Conservation (phyloP, 352 stramenopile species). For the Globisporangium paddicum region DNA sequence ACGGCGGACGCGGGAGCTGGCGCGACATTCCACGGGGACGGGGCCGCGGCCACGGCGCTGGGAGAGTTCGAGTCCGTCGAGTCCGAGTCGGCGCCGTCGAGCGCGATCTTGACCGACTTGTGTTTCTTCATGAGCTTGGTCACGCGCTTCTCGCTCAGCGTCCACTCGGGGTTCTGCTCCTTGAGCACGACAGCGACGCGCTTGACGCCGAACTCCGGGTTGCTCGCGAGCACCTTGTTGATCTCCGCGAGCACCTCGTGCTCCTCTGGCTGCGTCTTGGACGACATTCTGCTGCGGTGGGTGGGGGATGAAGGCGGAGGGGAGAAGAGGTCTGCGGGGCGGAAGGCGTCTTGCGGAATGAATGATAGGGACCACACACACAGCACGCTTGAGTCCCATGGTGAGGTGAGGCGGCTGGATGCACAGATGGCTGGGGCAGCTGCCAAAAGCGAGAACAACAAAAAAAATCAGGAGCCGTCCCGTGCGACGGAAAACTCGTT, state of each 20-base stretch:
- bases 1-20: conserved; percentile 14
- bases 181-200: conserved; percentile 56
- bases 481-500: not conserved
- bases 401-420: not conserved
- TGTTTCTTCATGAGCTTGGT: conserved; percentile 74
- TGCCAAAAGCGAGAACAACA: not conserved
- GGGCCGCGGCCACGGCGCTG: conserved; percentile 11
- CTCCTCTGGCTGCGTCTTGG: conserved; percentile 56
- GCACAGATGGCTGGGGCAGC: not conserved
- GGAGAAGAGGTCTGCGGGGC: not conserved
- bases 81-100: conserved; percentile 19
- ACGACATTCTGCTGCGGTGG: conserved; percentile 27
- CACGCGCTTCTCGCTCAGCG: conserved; percentile 71
- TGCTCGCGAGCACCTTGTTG: conserved; percentile 42
- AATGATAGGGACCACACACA: not conserved
- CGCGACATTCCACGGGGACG: conserved; percentile 54
- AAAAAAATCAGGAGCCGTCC: conserved; percentile 6
- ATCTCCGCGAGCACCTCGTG: conserved; percentile 59
- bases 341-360: conserved; percentile 8
- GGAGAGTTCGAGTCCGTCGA: conserved; percentile 13
- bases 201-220: conserved; percentile 71
- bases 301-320: not conserved
- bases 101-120: conserved; percentile 38
- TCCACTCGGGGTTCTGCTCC: conserved; percentile 61
- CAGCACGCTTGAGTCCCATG: too few species aligned